Percentiles rank a stretch among this genome's conserved stretches.
Conservation (phyloP, 768 basidiomycete genomes). For the Boletus vermiculosoides region DNA sequence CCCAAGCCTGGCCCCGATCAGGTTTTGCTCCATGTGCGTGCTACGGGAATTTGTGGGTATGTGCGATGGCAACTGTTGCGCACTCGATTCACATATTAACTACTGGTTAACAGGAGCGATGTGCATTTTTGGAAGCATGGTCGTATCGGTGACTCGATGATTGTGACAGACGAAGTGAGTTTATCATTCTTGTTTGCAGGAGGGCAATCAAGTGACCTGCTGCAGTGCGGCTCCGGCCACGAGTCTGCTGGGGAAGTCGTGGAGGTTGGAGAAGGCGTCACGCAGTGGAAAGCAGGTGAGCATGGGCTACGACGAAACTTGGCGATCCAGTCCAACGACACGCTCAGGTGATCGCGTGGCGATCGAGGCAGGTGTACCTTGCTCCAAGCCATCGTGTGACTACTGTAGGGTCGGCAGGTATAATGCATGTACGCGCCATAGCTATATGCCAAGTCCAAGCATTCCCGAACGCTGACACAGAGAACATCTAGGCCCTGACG, state of each 20-base stretch:
- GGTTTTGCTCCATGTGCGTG: constrained; percentile 62
- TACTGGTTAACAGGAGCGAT: constrained; percentile 48
- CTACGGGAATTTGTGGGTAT: constrained; percentile 70
- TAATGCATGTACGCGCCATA: constrained; percentile 49
- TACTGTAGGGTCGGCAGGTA: constrained; percentile 63
- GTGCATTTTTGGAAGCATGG: constrained; percentile 77
- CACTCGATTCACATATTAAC: not conserved
- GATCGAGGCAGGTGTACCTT: constrained; percentile 69
- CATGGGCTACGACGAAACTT: not conserved
- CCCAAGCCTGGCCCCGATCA: constrained; percentile 62
- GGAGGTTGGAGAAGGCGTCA: constrained; percentile 64
- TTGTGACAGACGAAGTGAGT: constrained; percentile 62
- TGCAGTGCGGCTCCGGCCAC: constrained; percentile 65
- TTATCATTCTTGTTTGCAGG: not conserved
- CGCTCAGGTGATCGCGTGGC: constrained; percentile 60
- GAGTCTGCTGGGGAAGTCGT: constrained; percentile 69
- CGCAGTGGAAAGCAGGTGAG: constrained; percentile 59
- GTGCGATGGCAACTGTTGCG: constrained; percentile 15
- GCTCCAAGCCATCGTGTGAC: constrained; percentile 59
- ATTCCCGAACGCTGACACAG: not conserved
- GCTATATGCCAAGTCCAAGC: no score
- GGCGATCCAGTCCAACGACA: constrained; percentile 1
- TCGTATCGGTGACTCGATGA: constrained; percentile 65
- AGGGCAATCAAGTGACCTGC: not conserved
- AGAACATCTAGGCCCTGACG: constrained; percentile 33